Evolutionary conservation across 176 grass and related monocot species (phyloP), one percentile per base, ranked within the genome.

Genomic region (Thalia dealbata): DNA sequence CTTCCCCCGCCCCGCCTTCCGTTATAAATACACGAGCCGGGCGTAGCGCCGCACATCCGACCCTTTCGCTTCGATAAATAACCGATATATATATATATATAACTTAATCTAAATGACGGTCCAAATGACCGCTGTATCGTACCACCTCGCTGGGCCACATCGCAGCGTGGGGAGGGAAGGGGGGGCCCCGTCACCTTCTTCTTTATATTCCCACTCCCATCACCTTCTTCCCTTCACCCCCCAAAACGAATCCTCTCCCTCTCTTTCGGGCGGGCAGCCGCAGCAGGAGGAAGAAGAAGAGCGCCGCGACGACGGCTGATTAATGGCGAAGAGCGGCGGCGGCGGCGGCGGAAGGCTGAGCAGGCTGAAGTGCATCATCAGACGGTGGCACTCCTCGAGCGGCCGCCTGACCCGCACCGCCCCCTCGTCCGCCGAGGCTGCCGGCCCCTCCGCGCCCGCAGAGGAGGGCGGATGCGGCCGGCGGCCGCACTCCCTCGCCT

Each of bases 311-410:
- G n/a, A n/a, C n/a, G n/a, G n/a, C n/a, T n/a, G n/a, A 64, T 41
- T 24, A 19, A 91, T 89, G 86, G 87, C 80, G n/a, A 92, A 83
- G 82, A 82, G 84, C 8, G 89, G 65, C 35, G 23, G 81, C 28
- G 54, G 35, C 8, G 89, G 65, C 35, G 23, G 81, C 28, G 54
- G 35, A 7, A 78, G 43, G 23, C 89, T 96, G 63, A 89, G 92
- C 77, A 96, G 92, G 86, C 82, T 96, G 64, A 87, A 91, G 79
- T 91, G 89, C 82, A 92, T 92, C 78, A 89, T 96, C 60, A 96
- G 82, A 82, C 51, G 92, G 80, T 96, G 92, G 92, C 75, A 96
- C 78, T 96, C 92, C 7, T 87, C 89, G 32, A 38, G 32, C 82
- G 43, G 80, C 75, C 78, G 71, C 42, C 83, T 87, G 72, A 84